These are phyloP conservation scores for Pichia sorboxylosa DNA, from an alignment of 1,139 yeast genomes.

Conservation along the genomic window DNA sequence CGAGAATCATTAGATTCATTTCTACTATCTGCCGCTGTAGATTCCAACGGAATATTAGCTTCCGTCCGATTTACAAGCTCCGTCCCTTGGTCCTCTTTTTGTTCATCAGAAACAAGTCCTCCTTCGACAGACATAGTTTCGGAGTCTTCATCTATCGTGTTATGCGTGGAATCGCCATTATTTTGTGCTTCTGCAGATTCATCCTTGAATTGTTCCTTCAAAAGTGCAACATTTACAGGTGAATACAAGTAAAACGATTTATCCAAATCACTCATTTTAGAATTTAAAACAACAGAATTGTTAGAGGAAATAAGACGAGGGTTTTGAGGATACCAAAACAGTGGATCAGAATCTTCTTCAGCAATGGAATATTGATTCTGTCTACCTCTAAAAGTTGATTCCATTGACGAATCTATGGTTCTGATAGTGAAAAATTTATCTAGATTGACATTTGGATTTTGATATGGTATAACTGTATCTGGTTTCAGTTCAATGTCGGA, in stretches of 20 bases:
- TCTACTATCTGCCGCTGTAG: too few species aligned
- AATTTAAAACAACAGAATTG: constrained; percentile 25
- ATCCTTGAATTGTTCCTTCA: not conserved
- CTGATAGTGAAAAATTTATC: not conserved
- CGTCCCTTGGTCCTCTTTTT: too few species aligned
- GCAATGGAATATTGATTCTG: not conserved
- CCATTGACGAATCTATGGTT: constrained; percentile 19
- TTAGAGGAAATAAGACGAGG: constrained; percentile 22
- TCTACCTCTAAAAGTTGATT: constrained; percentile 2
- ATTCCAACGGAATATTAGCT: too few species aligned
- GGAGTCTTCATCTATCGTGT: not conserved
- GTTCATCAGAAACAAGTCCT: too few species aligned
- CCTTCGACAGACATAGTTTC: not conserved
- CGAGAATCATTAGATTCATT: too few species aligned
- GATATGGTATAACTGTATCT: not conserved
- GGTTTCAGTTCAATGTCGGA: constrained; percentile 25
- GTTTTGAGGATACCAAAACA: constrained; percentile 31
- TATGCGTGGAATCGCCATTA: too few species aligned
- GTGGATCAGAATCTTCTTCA: not conserved
- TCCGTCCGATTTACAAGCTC: too few species aligned
- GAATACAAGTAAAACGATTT: constrained; percentile 22
- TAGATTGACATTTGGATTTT: not conserved
- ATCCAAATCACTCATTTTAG: constrained; percentile 20
- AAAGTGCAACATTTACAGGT: constrained; percentile 1
- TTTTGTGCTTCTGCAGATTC: not conserved